Evolutionary conservation across 75 land plant species (phyloP), one percentile per base, ranked within the genome.

Genomic region (Isoetes taiwanensis): DNA sequence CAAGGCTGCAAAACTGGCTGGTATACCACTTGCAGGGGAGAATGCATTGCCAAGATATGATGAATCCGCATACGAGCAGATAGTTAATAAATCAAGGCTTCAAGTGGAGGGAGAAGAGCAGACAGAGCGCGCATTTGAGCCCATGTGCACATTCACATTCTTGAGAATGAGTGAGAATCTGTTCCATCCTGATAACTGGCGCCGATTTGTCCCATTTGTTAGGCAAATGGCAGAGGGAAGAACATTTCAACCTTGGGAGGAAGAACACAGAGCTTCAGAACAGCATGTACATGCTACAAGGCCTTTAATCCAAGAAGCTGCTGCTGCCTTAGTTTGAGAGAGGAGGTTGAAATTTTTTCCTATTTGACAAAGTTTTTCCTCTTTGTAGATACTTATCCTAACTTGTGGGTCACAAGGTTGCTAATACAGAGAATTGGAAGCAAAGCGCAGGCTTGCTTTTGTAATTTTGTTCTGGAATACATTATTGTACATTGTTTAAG

Each of bases 41-140:
- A 85, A 85, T 54, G 90, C 90, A 11, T 59, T 85, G 72, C 90
- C 90, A 10, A 58, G 90, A 8, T 84, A 61, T 59, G 90, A 85
- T 61, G 86, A 79, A 32, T 54, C 50, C 12, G 88, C 88, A 2
- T 72, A 77, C 31, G 70, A 72, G 25, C 84, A 84, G 71, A 80
- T 84, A 28, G 9, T 79, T 23, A 21, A 14, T 20, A 62, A 78
- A 23, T 76, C 79, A n/a, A 68, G 57, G 53, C 34, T 66, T 3
- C 70, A 72, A 17, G 32, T 59, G 8, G 63, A 54, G 25, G 14
- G 23, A 24, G 17, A 27, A 12, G 29, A 27, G 1, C 71, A 72
- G 70, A 64, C 28, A 46, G 74, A 52, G 34, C 35, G 65, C 48
- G 34, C 34, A 28, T 35, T 46, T 37, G 76, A 65, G 23, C 74